Conservation (phyloP, 1,139 yeast species). For the Kodamaea sp. region DNA sequence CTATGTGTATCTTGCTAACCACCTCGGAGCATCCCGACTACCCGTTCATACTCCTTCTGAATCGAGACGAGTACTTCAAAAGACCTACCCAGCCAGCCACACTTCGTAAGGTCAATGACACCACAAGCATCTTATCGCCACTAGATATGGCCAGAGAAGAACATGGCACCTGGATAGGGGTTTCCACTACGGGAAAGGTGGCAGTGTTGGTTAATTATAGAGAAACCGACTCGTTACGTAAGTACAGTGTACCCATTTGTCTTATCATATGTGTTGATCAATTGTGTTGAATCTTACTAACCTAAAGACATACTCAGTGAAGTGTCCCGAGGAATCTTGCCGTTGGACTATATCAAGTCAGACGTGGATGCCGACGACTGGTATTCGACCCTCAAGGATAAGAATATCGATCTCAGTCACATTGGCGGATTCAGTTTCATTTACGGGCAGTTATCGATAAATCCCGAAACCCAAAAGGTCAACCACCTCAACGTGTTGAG, state of each 20-base stretch:
- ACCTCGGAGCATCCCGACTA: slow-evolving; percentile 63
- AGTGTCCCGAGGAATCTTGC: slow-evolving; percentile 73
- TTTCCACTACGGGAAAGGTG: slow-evolving; percentile 58
- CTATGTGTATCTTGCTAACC: slow-evolving; percentile 71
- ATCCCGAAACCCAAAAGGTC: slow-evolving; percentile 24
- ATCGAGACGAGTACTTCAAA: slow-evolving; percentile 80
- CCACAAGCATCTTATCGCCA: slow-evolving; percentile 59
- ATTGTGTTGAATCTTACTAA: no score
- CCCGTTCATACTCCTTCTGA: slow-evolving; percentile 73
- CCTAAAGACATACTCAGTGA: slow-evolving; percentile 4
- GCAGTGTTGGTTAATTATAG: slow-evolving; percentile 78
- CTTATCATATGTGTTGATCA: no score
- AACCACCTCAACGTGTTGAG: slow-evolving; percentile 51
- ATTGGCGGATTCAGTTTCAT: slow-evolving; percentile 87
- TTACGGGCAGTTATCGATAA: slow-evolving; percentile 56
- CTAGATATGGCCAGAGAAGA: slow-evolving; percentile 70
- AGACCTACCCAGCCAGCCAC: slow-evolving; percentile 71
- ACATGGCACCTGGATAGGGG: slow-evolving; percentile 93
- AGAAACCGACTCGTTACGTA: slow-evolving; percentile 34
- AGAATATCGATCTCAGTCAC: slow-evolving; percentile 33
- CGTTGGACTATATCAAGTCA: slow-evolving; percentile 54
- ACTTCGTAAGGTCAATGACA: slow-evolving; percentile 39
- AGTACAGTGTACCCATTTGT: slow-evolving; percentile 18
- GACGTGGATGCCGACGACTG: slow-evolving; percentile 46
- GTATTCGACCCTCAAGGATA: slow-evolving; percentile 35